Base-by-base conservation (phyloP, 768 basidiomycete species). In the Pisolithus sp. region DNA sequence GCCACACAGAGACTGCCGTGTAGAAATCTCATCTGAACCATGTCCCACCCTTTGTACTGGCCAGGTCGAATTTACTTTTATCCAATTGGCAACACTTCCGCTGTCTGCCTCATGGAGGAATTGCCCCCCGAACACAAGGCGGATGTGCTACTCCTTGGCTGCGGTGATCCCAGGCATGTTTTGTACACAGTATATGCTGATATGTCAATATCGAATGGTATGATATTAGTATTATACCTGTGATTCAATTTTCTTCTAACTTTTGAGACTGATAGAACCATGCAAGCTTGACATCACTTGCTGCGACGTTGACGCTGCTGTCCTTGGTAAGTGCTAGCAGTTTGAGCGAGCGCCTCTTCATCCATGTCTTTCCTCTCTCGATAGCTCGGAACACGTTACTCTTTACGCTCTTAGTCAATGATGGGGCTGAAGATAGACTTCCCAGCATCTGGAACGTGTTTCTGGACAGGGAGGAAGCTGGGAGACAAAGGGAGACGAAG, bases 71-170 rank as follows among this genome's bases (percentile, higher is more conserved):
- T 58, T 5, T 77, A 69, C 48, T 81, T 78, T 67, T 81, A 80
- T 60, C 73, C 79, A 4, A 68, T 79, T 7, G 79, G 80, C 26
- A 80, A 81, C 58, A 80, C 79, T 0, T 66, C 76, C 9, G 72
- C 80, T 2, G 62, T 74, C 7, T 76, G 67, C 53, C 63, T 80
- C 18, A 73, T 75, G 5, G 61, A 72, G 38, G 68, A 74, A 40
- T 58, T 81, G 7, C 58, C 74, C 49, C 72, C 74, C 0, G 76
- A 77, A 49, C 57, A 69, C 39, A 46, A 62, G n/a, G 76, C 74
- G 5, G 61, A 70, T 20, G 59, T 78, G 20, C 68, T 81, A 7
- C 67, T 78, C 9, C 68, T 80, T 37, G 79, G 75, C 23, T 79
- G 78, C 53, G 79, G 78, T 10, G 79, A 81, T 57, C 72, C 73